These are phyloP conservation scores for Penicillium sp. DNA, from an alignment of 2,329 filamentous ascomycete genomes.

Conservation along the genomic window DNA sequence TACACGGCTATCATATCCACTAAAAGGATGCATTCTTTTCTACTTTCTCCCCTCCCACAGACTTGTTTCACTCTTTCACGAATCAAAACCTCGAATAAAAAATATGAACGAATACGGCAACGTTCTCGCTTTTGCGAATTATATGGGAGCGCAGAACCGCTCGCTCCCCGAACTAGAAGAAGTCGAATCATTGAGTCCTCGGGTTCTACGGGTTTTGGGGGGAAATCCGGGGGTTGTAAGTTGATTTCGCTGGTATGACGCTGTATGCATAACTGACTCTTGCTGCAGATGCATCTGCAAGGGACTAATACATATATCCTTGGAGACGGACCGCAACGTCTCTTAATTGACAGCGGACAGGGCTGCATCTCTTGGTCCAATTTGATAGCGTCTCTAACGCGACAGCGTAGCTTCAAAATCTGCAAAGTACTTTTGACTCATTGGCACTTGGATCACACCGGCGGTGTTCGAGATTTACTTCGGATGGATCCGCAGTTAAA, in stretches of 20 bases:
- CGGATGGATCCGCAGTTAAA: conserved; percentile 29
- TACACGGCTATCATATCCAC: neutral
- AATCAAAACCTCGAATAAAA: neutral
- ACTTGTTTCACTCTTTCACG: neutral
- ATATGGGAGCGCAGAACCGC: neutral
- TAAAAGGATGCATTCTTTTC: neutral
- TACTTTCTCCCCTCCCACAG: neutral
- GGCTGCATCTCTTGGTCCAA: conserved; percentile 34
- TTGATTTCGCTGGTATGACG: neutral
- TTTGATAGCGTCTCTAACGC: neutral
- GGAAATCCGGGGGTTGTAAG: neutral
- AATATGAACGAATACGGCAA: neutral
- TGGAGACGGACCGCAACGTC: conserved; percentile 36
- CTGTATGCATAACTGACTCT: neutral
- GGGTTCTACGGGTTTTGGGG: neutral
- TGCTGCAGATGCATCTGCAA: neutral
- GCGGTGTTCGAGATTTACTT: conserved; percentile 45
- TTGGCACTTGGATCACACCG: conserved; percentile 50
- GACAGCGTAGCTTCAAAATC: conserved; percentile 30
- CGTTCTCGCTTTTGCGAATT: neutral
- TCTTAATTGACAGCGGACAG: conserved; percentile 43
- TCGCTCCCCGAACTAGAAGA: neutral
- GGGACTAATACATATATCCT: conserved; percentile 17
- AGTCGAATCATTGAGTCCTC: neutral
- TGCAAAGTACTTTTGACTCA: conserved; percentile 49